Conservation (phyloP, 495 filamentous ascomycete genomes). For the Lindgomyces ingoldianus region DNA sequence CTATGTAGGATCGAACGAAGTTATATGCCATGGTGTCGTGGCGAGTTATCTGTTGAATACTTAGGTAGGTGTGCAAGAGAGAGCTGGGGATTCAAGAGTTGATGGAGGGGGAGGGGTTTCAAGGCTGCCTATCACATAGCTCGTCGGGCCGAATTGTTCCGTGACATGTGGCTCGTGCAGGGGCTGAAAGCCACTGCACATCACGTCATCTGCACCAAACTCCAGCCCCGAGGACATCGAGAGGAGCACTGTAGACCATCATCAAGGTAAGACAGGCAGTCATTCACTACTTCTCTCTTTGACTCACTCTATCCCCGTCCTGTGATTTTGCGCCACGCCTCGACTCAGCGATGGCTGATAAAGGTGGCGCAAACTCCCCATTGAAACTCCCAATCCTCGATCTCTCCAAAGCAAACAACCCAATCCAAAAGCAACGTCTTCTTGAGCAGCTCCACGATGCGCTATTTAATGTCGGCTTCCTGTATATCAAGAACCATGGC, state of each 20-base stretch:
- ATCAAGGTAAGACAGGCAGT: slow-evolving; percentile 11
- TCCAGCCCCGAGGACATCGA: slow-evolving; percentile 8
- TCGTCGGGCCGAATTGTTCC: slow-evolving; percentile 9
- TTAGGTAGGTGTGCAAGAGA: neutral
- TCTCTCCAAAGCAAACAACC: slow-evolving; percentile 21
- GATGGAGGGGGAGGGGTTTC: slow-evolving; percentile 19
- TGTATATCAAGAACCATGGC: slow-evolving; percentile 56
- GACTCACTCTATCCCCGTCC: neutral
- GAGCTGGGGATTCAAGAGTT: neutral
- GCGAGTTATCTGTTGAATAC: neutral
- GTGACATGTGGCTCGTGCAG: slow-evolving; percentile 9
- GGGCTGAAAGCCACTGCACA: slow-evolving; percentile 11
- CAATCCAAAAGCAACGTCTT: slow-evolving; percentile 1
- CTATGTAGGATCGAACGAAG: slow-evolving; percentile 39
- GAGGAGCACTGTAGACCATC: neutral
- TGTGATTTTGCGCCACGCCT: slow-evolving; percentile 1
- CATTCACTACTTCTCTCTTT: slow-evolving; percentile 1
- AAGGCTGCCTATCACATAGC: slow-evolving; percentile 17
- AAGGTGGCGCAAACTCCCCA: neutral
- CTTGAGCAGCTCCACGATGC: slow-evolving; percentile 2
- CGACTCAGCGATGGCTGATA: neutral
- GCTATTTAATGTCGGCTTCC: slow-evolving; percentile 54
- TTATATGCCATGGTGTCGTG: slow-evolving; percentile 34
- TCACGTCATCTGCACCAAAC: slow-evolving; percentile 2
- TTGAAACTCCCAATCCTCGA: slow-evolving; percentile 22